Percentiles rank a stretch among this genome's conserved stretches.
phyloP scores from a whole-genome alignment of 768 basidiomycete genomes.

The Mycena venus region DNA sequence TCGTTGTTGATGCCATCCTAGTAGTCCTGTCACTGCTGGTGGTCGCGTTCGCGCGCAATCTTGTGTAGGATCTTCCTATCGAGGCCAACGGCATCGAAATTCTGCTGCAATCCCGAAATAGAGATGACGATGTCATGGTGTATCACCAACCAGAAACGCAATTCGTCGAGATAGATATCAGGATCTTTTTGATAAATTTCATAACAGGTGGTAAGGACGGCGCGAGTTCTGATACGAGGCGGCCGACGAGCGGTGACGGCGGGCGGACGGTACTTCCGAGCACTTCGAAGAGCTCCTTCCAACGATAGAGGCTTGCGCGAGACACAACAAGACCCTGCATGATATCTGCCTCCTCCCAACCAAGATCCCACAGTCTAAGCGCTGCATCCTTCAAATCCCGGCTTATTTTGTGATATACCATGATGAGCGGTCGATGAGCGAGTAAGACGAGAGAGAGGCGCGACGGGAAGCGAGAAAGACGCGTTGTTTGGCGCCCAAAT shows the following conservation, averaged over 20 bases:
- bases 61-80: slow-evolving; percentile 29
- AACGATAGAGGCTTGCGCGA: slow-evolving; percentile 39
- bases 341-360: slow-evolving; percentile 32
- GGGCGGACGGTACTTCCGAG: too few species aligned
- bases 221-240: too few species aligned
- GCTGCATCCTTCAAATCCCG: slow-evolving; percentile 1
- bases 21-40: too few species aligned
- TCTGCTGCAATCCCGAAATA: slow-evolving; percentile 24
- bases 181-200: too few species aligned
- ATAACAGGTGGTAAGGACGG: too few species aligned
- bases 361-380: not conserved
- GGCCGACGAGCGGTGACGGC: too few species aligned
- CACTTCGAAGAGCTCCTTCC: too few species aligned
- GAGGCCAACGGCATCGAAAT: slow-evolving; percentile 28
- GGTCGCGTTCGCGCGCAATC: slow-evolving; percentile 30
- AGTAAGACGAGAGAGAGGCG: too few species aligned
- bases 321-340: slow-evolving; percentile 40
- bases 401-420: slow-evolving; percentile 1
- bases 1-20: slow-evolving; percentile 6
- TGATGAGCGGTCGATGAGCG: too few species aligned
- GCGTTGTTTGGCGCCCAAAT: too few species aligned
- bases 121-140: slow-evolving; percentile 32
- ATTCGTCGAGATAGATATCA: slow-evolving; percentile 17
- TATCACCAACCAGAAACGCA: slow-evolving; percentile 22
- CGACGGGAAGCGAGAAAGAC: too few species aligned